phyloP scores from a whole-genome alignment of 768 basidiomycete species.

The Tephrocybe rancida region DNA sequence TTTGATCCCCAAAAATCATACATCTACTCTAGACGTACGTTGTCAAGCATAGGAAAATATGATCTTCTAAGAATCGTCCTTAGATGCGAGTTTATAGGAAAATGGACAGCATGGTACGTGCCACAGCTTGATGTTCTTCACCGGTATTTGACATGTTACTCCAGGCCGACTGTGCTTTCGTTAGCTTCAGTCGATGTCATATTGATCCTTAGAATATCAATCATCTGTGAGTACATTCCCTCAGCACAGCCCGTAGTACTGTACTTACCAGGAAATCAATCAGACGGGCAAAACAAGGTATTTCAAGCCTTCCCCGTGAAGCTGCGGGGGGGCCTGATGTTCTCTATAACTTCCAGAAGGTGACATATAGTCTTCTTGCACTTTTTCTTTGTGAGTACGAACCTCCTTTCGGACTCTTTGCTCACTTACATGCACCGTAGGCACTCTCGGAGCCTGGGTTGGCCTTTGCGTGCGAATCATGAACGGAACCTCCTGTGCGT shows the following conservation, averaged over 20 bases:
- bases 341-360: neutral
- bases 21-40: too few relatives aligned
- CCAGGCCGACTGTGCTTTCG: conserved; percentile 22
- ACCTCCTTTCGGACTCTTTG: neutral
- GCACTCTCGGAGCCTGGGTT: conserved; percentile 3
- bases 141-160: neutral
- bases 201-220: conserved; percentile 23
- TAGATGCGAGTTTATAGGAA: conserved; percentile 21
- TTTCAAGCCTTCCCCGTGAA: neutral
- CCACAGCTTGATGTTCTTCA: neutral
- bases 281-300: conserved; percentile 18
- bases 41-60: conserved; percentile 1
- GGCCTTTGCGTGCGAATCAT: conserved; percentile 6
- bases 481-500: conserved; percentile 1
- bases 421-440: neutral
- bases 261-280: neutral
- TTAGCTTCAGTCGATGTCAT: conserved; percentile 24
- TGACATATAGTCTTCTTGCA: neutral
- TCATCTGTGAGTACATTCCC: conserved; percentile 21
- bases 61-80: neutral
- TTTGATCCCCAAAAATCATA: neutral
- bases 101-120: conserved; percentile 22
- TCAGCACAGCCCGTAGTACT: neutral
- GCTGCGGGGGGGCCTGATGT: neutral
- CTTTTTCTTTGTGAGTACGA: conserved; percentile 1